A percentile compares a stretch with the other conserved stretches of the same genome.
Conservation (phyloP, 2,329 filamentous ascomycete species). For the Fusarium udum region DNA sequence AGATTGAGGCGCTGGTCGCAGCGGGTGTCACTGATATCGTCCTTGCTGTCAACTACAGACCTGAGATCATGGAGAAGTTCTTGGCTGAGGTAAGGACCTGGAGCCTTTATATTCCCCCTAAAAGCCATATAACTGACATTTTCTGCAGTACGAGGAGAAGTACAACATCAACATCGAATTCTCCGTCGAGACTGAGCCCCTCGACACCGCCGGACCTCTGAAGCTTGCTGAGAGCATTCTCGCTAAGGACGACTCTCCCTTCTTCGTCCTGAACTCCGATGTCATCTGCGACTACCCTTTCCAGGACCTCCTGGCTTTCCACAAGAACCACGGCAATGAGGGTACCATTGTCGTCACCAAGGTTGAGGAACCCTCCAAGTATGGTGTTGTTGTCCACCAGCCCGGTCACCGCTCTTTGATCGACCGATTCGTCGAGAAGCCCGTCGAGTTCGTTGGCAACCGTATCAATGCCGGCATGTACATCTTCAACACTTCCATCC, state of each 20-base stretch:
- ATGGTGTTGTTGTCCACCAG: constrained; percentile 98
- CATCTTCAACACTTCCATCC: constrained; percentile 92
- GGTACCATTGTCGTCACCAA: constrained; percentile 98
- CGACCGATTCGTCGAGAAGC: constrained; percentile 99
- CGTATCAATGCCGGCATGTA: constrained; percentile 99
- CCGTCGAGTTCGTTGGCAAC: constrained; percentile 97
- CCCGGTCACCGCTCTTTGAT: constrained; percentile 89
- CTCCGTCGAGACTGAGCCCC: constrained; percentile 93
- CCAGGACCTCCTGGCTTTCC: constrained; percentile 87
- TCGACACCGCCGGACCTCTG: constrained; percentile 93
- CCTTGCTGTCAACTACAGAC: constrained; percentile 97
- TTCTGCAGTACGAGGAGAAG: constrained; percentile 79
- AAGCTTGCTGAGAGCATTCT: constrained; percentile 95
- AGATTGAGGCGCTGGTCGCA: constrained; percentile 92
- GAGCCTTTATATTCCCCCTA: background rate
- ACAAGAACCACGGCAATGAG: constrained; percentile 92
- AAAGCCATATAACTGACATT: constrained; percentile 10
- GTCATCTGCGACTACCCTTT: constrained; percentile 99
- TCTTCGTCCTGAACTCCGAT: constrained; percentile 98
- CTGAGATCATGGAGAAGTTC: constrained; percentile 95
- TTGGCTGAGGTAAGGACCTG: constrained; percentile 76
- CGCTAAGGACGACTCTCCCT: constrained; percentile 90
- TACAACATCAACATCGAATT: constrained; percentile 97
- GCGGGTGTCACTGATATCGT: constrained; percentile 98
- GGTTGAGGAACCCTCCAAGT: constrained; percentile 98